A percentile compares a stretch with the other conserved stretches of the same genome.
phyloP scores from a whole-genome alignment of 1,284 basidiomycete species.

The Cronartium quercuum region DNA sequence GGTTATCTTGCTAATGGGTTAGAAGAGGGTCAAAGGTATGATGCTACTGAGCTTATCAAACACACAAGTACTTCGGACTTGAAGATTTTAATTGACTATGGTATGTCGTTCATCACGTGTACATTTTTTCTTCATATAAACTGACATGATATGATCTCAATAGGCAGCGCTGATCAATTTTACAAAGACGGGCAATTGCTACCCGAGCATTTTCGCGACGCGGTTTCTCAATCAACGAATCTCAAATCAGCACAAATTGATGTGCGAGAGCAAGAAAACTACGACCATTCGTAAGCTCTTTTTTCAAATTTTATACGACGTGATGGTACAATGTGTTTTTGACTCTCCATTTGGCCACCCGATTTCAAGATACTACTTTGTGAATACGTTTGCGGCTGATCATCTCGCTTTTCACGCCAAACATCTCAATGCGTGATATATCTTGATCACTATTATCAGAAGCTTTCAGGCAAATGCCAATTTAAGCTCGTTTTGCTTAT shows the following conservation, averaged over 20 bases:
- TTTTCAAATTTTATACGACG: not conserved
- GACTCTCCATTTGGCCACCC: not conserved
- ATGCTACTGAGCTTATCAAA: constrained; percentile 77
- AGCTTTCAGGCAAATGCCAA: no score
- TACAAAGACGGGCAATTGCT: constrained; percentile 77
- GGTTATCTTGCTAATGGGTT: constrained; percentile 71
- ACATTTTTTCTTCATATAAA: not conserved
- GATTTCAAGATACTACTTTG: constrained; percentile 5
- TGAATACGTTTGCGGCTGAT: constrained; percentile 48
- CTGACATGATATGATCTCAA: constrained; percentile 32
- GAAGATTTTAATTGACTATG: constrained; percentile 42
- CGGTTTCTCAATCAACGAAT: not conserved
- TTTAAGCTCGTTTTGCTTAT: no score
- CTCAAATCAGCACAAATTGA: not conserved
- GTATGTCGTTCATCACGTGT: constrained; percentile 5
- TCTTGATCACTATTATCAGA: no score
- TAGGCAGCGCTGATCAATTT: constrained; percentile 82
- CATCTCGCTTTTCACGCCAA: constrained; percentile 54
- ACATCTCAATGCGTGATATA: no score
- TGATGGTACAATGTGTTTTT: not conserved
- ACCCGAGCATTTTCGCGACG: constrained; percentile 74
- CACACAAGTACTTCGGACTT: constrained; percentile 51
- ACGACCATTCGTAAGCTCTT: constrained; percentile 23
- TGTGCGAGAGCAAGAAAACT: constrained; percentile 9
- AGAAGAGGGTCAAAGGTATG: constrained; percentile 71